Base-by-base conservation (phyloP, 257 asterid genomes). In the Primulina huaijiensis region DNA sequence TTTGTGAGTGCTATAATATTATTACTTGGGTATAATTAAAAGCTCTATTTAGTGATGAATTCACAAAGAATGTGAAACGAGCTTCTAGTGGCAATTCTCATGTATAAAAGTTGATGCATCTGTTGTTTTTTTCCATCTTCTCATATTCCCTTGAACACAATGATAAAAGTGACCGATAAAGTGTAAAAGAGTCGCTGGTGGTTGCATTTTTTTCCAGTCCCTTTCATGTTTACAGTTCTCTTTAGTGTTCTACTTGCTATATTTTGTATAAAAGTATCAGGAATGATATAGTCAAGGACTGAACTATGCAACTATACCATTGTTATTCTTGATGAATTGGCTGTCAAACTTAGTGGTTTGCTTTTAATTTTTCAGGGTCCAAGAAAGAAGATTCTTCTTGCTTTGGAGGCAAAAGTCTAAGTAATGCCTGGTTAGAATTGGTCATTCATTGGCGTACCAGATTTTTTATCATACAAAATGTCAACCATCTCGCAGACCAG, bases 301-400 rank as follows among this genome's bases (percentile, higher is more conserved):
- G 53, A 19, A 16, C 65, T n/a, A 50, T 50, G 57, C 57, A 50
- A 50, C 21, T 50, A 2, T 50, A 16, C 70, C 46, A 67, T 68
- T 57, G 7, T 52, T 38, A 8, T 58, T 60, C 33, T 43, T 20
- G 56, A 17, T 56, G 75, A 53, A 7, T 17, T 60, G 33, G 37
- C 50, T 9, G 60, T 50, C 66, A 19, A 40, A 31, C 69, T 62
- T 30, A 5, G 35, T 31, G 27, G 68, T 30, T 63, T 70, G 16
- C 68, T 12, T 40, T 56, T 62, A 57, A 65, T 70, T 69, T 81
- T 83, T 70, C 89, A 92, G 98, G 98, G 98, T 63, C 97, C 98
- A 38, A 88, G 98, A 81, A 92, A 92, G 90, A 92, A 92, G 93
- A 92, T 92, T 78, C 86, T 90, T 73, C 84, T 92, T 50, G 96